These are phyloP conservation scores for Pseudogymnoascus sp. DNA, from an alignment of 2,329 filamentous ascomycete species.

Conservation along the genomic window DNA sequence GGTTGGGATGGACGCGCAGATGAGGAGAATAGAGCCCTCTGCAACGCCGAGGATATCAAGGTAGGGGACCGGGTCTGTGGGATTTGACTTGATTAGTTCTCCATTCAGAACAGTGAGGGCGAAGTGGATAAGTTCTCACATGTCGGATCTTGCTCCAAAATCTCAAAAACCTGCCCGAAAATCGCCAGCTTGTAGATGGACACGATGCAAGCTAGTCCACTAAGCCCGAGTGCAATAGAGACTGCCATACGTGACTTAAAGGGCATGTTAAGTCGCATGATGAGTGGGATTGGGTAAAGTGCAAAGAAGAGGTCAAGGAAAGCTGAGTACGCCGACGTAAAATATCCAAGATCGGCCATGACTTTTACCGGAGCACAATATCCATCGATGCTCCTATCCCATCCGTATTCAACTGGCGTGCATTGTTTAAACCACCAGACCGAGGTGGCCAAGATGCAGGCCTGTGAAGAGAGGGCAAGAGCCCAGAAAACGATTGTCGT, in stretches of 20 bases:
- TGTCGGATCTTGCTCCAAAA: slow-evolving; percentile 24
- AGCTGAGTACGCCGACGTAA: slow-evolving; percentile 28
- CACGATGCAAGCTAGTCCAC: slow-evolving; percentile 24
- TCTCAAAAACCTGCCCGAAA: slow-evolving; percentile 21
- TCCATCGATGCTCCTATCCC: slow-evolving; percentile 25
- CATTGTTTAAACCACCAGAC: slow-evolving; percentile 30
- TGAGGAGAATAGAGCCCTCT: slow-evolving; percentile 13
- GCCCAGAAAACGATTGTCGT: slow-evolving; percentile 28
- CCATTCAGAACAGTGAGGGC: slow-evolving; percentile 10
- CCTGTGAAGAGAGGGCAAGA: slow-evolving; percentile 28
- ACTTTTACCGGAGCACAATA: slow-evolving; percentile 21
- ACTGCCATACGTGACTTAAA: slow-evolving; percentile 23
- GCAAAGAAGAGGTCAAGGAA: slow-evolving; percentile 30
- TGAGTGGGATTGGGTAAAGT: slow-evolving; percentile 27
- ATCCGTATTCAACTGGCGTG: slow-evolving; percentile 23
- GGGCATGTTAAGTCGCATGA: slow-evolving; percentile 30
- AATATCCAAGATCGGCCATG: slow-evolving; percentile 24
- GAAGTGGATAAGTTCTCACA: slow-evolving; percentile 19
- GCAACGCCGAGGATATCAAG: slow-evolving; percentile 26
- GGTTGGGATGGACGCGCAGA: slow-evolving; percentile 10
- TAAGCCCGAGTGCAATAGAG: slow-evolving; percentile 23
- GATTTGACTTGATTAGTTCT: not conserved
- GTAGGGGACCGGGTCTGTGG: slow-evolving; percentile 22
- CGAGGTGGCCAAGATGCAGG: slow-evolving; percentile 25
- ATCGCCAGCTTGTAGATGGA: slow-evolving; percentile 27